phyloP scores from a whole-genome alignment of 2,329 filamentous ascomycete genomes.

The Aspergillus spinulosporus region DNA sequence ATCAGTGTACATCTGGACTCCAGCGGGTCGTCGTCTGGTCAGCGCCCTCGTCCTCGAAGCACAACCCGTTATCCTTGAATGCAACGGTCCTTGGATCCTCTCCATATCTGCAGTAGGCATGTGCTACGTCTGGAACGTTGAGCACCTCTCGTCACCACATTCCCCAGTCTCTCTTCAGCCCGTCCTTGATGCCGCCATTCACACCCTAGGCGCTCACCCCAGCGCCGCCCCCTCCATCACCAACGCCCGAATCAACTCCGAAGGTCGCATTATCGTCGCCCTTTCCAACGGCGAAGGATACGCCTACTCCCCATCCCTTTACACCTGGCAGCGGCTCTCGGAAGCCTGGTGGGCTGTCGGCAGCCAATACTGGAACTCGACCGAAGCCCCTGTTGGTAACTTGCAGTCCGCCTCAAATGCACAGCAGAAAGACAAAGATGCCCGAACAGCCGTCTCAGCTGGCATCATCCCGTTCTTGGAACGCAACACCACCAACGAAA shows the following conservation, averaged over 20 bases:
- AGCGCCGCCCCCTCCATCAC: slow-evolving; percentile 81
- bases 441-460: slow-evolving; percentile 67
- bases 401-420: slow-evolving; percentile 68
- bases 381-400: slow-evolving; percentile 82
- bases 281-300: slow-evolving; percentile 94
- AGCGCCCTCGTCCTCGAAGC: slow-evolving; percentile 86
- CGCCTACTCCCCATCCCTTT: slow-evolving; percentile 81
- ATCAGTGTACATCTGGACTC: slow-evolving; percentile 85
- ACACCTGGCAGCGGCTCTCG: slow-evolving; percentile 89
- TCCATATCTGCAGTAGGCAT: slow-evolving; percentile 86
- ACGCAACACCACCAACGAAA: slow-evolving; percentile 90
- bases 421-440: slow-evolving; percentile 53
- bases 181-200: slow-evolving; percentile 80
- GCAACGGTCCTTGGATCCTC: slow-evolving; percentile 82
- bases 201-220: slow-evolving; percentile 74
- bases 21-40: slow-evolving; percentile 80
- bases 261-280: slow-evolving; percentile 82
- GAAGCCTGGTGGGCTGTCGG: slow-evolving; percentile 98
- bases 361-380: slow-evolving; percentile 98
- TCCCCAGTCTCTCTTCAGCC: slow-evolving; percentile 87
- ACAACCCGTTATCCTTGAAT: slow-evolving; percentile 91
- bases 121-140: slow-evolving; percentile 92
- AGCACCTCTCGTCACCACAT: slow-evolving; percentile 77
- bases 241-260: slow-evolving; percentile 85
- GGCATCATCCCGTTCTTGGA: slow-evolving; percentile 93